Percentiles rank a stretch among this genome's conserved stretches.
Conservation (phyloP, 768 basidiomycete genomes). For the Lactarius psammicola region DNA sequence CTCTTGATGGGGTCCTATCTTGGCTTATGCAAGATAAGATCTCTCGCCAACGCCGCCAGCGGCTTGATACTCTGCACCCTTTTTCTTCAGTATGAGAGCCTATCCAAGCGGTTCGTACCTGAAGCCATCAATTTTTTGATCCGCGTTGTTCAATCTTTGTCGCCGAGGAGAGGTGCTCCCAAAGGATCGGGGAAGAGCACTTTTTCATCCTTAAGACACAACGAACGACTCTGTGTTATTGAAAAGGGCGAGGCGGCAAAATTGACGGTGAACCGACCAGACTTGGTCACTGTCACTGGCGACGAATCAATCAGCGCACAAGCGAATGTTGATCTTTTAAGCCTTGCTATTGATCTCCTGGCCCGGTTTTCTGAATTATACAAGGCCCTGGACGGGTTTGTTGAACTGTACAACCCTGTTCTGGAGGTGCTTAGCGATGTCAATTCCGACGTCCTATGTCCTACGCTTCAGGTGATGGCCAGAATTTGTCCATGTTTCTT, state of each 20-base stretch:
- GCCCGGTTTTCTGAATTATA: constrained; percentile 71
- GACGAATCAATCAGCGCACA: constrained; percentile 49
- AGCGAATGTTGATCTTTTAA: constrained; percentile 69
- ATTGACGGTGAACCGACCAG: constrained; percentile 44
- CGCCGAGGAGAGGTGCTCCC: constrained; percentile 56
- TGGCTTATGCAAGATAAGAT: constrained; percentile 75
- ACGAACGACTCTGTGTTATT: constrained; percentile 43
- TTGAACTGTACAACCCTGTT: constrained; percentile 80
- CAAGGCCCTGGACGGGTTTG: constrained; percentile 75
- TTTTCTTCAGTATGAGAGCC: constrained; percentile 76
- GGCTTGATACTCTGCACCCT: constrained; percentile 89
- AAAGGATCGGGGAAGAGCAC: constrained; percentile 55
- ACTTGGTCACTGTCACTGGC: constrained; percentile 47
- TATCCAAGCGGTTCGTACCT: constrained; percentile 85
- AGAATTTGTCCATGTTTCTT: not conserved
- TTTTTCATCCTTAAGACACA: constrained; percentile 73
- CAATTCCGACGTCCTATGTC: constrained; percentile 45
- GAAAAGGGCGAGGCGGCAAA: constrained; percentile 41
- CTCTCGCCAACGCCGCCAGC: constrained; percentile 69
- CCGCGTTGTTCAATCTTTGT: constrained; percentile 68
- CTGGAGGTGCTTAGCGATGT: constrained; percentile 55
- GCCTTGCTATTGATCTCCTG: constrained; percentile 59
- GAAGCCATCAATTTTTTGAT: constrained; percentile 84
- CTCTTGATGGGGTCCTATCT: constrained; percentile 92
- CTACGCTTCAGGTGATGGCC: constrained; percentile 53